Conservation (phyloP, 148 eudicot species). For the Suaeda aralocaspica region DNA sequence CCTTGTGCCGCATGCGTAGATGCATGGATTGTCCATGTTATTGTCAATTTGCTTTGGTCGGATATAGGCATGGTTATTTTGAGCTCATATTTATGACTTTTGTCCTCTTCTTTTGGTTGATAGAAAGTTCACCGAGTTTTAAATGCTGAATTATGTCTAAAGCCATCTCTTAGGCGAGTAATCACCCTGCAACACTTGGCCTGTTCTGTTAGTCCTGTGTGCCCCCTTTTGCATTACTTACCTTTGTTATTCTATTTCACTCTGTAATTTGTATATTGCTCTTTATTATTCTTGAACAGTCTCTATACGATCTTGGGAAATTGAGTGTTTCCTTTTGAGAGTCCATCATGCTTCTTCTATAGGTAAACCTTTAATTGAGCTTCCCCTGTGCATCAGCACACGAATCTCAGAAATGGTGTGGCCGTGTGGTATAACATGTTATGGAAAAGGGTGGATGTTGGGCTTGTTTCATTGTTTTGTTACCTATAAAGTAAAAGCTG, state of each 20-base stretch:
- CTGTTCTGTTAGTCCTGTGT: not conserved
- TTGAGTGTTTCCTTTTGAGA: not conserved
- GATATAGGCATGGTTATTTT: no score
- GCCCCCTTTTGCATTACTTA: not conserved
- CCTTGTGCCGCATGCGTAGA: not conserved
- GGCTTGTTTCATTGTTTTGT: not conserved
- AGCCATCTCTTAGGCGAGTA: not conserved
- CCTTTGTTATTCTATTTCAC: not conserved
- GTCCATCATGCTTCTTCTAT: not conserved
- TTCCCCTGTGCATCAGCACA: not conserved
- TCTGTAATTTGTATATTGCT: no score
- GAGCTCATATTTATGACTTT: not conserved
- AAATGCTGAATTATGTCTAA: no score
- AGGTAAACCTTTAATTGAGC: not conserved
- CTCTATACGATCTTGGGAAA: no score
- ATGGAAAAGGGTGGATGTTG: conserved; percentile 2
- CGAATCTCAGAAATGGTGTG: not conserved
- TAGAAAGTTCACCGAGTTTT: no score
- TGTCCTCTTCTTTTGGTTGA: not conserved
- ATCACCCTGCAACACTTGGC: not conserved
- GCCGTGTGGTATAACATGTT: not conserved
- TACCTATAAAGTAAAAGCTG: no score
- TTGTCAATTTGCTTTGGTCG: not conserved
- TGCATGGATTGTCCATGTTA: not conserved
- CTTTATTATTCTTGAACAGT: not conserved